Conservation (phyloP, 2,329 filamentous ascomycete species). For the Alternaria longipes region DNA sequence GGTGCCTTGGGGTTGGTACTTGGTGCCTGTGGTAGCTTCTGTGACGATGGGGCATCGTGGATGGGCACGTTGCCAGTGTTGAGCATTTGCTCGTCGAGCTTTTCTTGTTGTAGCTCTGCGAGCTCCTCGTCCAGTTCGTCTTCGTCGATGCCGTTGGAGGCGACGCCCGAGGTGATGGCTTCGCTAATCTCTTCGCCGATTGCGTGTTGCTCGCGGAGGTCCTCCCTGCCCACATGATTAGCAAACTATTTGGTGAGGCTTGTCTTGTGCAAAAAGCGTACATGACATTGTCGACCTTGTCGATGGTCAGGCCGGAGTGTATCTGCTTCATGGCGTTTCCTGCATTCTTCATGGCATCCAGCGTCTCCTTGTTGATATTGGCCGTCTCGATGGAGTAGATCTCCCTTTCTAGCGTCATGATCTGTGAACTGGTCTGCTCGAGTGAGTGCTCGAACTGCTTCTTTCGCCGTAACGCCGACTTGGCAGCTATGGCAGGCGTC, state of each 20-base stretch:
- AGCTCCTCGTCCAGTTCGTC: slow-evolving; percentile 86
- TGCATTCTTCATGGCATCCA: slow-evolving; percentile 92
- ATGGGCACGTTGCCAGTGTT: slow-evolving; percentile 87
- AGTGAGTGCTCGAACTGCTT: slow-evolving; percentile 92
- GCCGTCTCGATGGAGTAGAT: slow-evolving; percentile 97
- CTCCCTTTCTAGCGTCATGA: slow-evolving; percentile 91
- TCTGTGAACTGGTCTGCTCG: slow-evolving; percentile 89
- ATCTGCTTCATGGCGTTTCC: slow-evolving; percentile 92
- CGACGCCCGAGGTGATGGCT: slow-evolving; percentile 77
- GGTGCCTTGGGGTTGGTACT: slow-evolving; percentile 65
- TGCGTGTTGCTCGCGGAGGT: slow-evolving; percentile 88
- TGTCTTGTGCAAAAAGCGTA: slow-evolving; percentile 64
- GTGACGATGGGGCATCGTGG: slow-evolving; percentile 68
- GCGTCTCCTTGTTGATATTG: slow-evolving; percentile 97
- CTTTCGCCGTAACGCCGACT: slow-evolving; percentile 89
- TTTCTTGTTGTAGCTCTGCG: slow-evolving; percentile 87
- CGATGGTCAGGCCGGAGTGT: slow-evolving; percentile 87
- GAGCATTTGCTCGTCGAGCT: slow-evolving; percentile 92
- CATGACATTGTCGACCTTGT: slow-evolving; percentile 96
- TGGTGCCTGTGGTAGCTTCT: slow-evolving; percentile 78
- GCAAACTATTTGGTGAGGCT: background rate
- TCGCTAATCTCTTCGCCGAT: slow-evolving; percentile 92
- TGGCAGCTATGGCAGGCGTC: slow-evolving; percentile 71
- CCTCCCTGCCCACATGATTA: slow-evolving; percentile 70
- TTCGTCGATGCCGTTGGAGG: slow-evolving; percentile 81